Evolutionary conservation across 108 stramenopile genomes (phyloP), one percentile per base, ranked within the genome.

Genomic region (Skeletonema menzelii): DNA sequence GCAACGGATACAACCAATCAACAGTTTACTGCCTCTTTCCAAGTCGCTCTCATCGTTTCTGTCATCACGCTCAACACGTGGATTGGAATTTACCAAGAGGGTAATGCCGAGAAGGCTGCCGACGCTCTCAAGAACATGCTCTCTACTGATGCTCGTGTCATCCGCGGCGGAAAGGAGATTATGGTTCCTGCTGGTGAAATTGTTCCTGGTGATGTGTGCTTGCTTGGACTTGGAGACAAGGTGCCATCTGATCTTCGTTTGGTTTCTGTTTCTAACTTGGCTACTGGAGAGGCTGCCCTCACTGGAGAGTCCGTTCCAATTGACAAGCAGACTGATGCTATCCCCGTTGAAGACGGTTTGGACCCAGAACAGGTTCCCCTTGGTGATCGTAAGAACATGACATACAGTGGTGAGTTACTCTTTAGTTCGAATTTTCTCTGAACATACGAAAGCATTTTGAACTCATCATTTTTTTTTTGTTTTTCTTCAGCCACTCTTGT

Each of bases 301-400:
- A 98, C 97, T 14, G 97, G 97, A 65, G 96, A 98, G 70, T 88
- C 95, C 14, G 86, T 91, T 49, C 92, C 97, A 22, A 84, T 91
- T 65, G 88, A 92, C 53, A 97, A 97, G 88, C 69, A 59, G 10
- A 66, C 66, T 35, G 89, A 88, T 31, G 71, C 85, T 34, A 89
- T 91, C 40, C 59, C 60, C 8, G 58, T 72, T 11, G 24, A 19
- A 4, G 49, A 46, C 31, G 77, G 59, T 20, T 49, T 67, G 31
- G 68, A 87, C 59, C 79, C 86, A n/a, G 82, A 84, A 44, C 67
- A 72, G 58, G 82, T 85, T 63, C 93, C 87, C 58, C 85, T 98
- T 44, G 94, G 94, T 30, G 89, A 93, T 60, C 79, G 90, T 49
- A 77, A 90, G 63, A 91, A 86, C 77, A 96, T 96, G 95, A 78